phyloP scores from a whole-genome alignment of 1,284 basidiomycete genomes.

The Ustilago bromivora region DNA sequence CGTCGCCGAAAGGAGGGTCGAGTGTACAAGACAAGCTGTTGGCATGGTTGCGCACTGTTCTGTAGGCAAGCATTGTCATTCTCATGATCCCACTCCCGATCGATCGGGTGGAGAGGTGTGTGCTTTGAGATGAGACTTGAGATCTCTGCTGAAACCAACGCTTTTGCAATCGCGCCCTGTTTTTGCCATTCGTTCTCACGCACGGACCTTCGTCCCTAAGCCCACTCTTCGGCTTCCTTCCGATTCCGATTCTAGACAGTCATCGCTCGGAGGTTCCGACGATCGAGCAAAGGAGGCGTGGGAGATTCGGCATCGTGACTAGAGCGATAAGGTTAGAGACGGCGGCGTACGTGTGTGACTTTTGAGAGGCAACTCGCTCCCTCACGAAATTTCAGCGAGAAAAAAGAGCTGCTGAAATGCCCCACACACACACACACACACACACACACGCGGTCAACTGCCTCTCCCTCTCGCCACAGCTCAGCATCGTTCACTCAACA shows the following conservation, averaged over 20 bases:
- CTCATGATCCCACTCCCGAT: not conserved
- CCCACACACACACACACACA: not conserved
- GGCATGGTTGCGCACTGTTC: conserved; percentile 31
- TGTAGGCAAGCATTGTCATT: conserved; percentile 9
- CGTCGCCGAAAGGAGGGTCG: not conserved
- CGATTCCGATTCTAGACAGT: not conserved
- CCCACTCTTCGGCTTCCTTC: not conserved
- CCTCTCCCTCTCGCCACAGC: not conserved
- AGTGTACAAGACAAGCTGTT: conserved; percentile 12
- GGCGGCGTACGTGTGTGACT: not conserved
- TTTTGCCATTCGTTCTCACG: not conserved
- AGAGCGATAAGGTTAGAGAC: not conserved
- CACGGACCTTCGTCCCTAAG: not conserved
- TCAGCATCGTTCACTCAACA: conserved; percentile 2
- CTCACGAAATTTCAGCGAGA: not conserved
- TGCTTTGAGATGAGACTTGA: not conserved
- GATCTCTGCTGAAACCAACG: conserved; percentile 10
- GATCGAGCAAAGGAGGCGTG: not conserved
- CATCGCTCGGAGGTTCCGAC: not conserved
- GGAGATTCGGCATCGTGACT: not conserved
- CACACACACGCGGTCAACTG: not conserved
- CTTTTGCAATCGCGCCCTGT: not conserved
- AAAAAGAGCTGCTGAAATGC: not conserved
- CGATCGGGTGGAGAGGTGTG: not conserved
- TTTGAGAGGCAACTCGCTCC: not conserved